Base-by-base conservation (phyloP, 768 basidiomycete genomes). In the Boletus patriciae region DNA sequence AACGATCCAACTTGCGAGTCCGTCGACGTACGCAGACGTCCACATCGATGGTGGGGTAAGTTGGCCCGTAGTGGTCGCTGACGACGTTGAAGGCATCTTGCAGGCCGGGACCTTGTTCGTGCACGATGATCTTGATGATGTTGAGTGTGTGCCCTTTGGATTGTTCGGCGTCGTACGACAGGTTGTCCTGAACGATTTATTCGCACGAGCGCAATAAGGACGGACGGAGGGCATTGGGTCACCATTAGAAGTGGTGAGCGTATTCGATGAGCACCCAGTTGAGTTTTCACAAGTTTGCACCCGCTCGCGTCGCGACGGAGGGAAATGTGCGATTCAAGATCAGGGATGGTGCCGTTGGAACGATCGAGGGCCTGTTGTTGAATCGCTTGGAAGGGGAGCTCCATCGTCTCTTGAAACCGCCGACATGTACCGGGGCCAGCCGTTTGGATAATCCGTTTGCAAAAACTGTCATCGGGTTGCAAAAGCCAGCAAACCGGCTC, bases 151-250 rank as follows among this genome's bases (percentile, higher is more conserved):
- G 86, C 31, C 88, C 88, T 72, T 83, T 83, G 19, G 87, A 83
- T 66, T 91, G 90, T 68, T 93, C 90, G 61, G 87, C 84, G 71
- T 90, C 90, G 77, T 85, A 92, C 21, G 90, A 92, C 72, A 90
- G 92, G 66, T 92, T 83, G 72, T 92, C 90, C 90, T 90, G 63
- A 5, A 10, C 6, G 23, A 19, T n/a, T n/a, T n/a, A n/a, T n/a
- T n/a, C n/a, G n/a, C n/a, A n/a, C n/a, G n/a, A n/a, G n/a, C n/a
- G n/a, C n/a, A n/a, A n/a, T n/a, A n/a, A n/a, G n/a, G n/a, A n/a
- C n/a, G n/a, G 36, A 9, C 1, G 16, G 6, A 21, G 21, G 27
- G 16, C 11, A 25, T 3, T 5, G 5, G 3, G 16, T 43, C 27
- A 19, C 3, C 19, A 25, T 57, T 0, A 27, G 19, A 12, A 31